Evolutionary conservation across 2,329 filamentous ascomycete species (phyloP).

Genomic region (Coniochaeta ligniaria): DNA sequence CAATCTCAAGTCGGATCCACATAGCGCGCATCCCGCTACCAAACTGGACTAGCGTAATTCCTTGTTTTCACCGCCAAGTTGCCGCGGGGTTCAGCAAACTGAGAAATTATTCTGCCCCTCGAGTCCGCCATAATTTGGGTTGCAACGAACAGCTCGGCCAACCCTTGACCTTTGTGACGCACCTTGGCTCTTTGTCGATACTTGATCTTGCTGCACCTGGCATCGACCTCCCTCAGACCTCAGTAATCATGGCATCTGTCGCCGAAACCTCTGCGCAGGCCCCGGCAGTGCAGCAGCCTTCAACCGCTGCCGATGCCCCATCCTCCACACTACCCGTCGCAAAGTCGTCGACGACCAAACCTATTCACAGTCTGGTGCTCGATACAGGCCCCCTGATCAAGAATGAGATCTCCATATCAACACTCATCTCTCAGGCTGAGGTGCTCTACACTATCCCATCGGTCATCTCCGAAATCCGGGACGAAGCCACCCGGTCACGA

Average conservation of each 20-base stretch:
- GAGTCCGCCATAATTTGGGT: not conserved
- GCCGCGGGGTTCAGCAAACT: not conserved
- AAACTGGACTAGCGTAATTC: not conserved
- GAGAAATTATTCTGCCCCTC: not conserved
- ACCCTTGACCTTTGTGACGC: too few relatives aligned
- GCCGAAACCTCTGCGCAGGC: not conserved
- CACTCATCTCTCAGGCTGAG: conserved; percentile 70
- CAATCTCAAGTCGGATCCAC: not conserved
- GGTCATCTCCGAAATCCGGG: conserved; percentile 82
- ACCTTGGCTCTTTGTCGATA: too few relatives aligned
- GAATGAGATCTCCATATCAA: conserved; percentile 80
- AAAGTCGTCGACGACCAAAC: not conserved
- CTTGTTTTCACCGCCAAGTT: not conserved
- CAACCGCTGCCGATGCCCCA: not conserved
- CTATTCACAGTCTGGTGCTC: conserved; percentile 52
- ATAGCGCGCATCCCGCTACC: not conserved
- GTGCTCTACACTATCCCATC: conserved; percentile 75
- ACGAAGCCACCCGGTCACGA: conserved; percentile 70
- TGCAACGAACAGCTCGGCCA: not conserved
- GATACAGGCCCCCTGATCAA: conserved; percentile 92
- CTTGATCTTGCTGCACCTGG: too few relatives aligned
- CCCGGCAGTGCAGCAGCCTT: not conserved
- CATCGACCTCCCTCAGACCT: too few relatives aligned
- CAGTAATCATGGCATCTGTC: not conserved
- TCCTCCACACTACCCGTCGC: not conserved